A percentile compares a stretch with the other conserved stretches of the same genome.
phyloP scores from a whole-genome alignment of 352 stramenopile genomes.

The Pythium utonaiense region DNA sequence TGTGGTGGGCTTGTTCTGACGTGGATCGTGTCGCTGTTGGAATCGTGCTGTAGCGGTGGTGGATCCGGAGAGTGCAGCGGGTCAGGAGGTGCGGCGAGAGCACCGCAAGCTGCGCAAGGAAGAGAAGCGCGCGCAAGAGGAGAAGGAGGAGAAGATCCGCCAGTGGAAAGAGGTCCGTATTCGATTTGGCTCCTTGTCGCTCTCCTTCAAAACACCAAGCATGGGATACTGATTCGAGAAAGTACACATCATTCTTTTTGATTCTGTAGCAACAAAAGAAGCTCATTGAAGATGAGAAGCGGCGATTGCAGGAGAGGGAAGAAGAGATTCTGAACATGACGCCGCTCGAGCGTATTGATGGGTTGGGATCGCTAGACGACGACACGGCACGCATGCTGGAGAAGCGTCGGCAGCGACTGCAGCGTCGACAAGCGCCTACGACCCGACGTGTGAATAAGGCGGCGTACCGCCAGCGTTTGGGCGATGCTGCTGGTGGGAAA shows the following conservation, averaged over 20 bases:
- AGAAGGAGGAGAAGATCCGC: constrained; percentile 35
- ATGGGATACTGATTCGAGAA: background rate
- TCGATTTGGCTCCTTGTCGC: no score
- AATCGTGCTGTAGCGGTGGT: constrained; percentile 42
- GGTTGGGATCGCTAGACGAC: constrained; percentile 48
- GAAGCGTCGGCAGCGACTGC: constrained; percentile 69
- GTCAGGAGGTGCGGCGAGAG: constrained; percentile 34
- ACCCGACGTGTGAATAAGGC: constrained; percentile 73
- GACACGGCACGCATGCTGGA: constrained; percentile 68
- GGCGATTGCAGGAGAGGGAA: constrained; percentile 26
- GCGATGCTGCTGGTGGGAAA: constrained; percentile 73
- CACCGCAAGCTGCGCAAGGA: constrained; percentile 34
- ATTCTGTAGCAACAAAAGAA: constrained; percentile 26
- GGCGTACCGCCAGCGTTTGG: constrained; percentile 67
- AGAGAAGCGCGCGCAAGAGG: constrained; percentile 29
- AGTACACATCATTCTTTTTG: background rate
- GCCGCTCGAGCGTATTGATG: constrained; percentile 36
- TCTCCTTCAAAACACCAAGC: no score
- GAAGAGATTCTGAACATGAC: constrained; percentile 40
- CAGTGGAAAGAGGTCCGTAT: constrained; percentile 31
- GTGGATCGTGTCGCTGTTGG: background rate
- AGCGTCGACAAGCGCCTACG: constrained; percentile 61
- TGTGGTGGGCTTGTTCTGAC: background rate
- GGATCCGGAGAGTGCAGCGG: constrained; percentile 39
- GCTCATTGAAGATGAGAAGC: constrained; percentile 31